Base-by-base conservation (phyloP, 495 filamentous ascomycete species). In the Extremus antarcticus region DNA sequence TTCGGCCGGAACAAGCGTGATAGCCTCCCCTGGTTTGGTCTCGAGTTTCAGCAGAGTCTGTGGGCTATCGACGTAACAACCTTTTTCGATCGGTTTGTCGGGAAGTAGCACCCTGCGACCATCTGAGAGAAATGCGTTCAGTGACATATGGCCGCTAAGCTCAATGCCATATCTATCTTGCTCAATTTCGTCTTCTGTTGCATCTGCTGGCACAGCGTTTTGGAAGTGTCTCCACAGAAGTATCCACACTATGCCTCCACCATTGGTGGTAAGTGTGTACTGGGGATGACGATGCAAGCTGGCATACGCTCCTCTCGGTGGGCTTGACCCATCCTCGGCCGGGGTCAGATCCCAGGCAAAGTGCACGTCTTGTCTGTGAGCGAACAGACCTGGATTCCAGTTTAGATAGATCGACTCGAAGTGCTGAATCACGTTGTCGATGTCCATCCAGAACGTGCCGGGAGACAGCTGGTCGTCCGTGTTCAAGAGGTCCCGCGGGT, bases 361-460 rank as follows among this genome's bases (percentile, higher is more conserved):
- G 68, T 99, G 92, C 51, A 88, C 77, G 62, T 97, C 90, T 65
- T 95, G 81, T 24, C 87, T 82, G 59, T 84, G 70, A 13, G 70
- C 71, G 69, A 99, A 99, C 8, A 95, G 72, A 1, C 76, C 78
- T 4, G 94, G 90, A 61, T 94, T 95, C 94, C 94, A 99, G 68
- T 96, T 99, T 43, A 97, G 73, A 68, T 97, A 99, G 25, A 97
- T 76, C 22, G 90, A 94, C 57, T 95, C 87, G 59, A 95, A 99
- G 62, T 92, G 80, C 61, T 92, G 90, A 25, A 88, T 76, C 7
- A 95, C 79, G 49, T 87, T 84, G 52, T 90, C 83, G 38, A 90
- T 78, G 24, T 82, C 79, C 73, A 97, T 95, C 90, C 92, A 96
- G 65, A 97, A 95, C 22, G 81, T 83, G 9, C 90, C 89, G 16